Base-by-base conservation (phyloP, 1,284 basidiomycete species). In the Hypsizygus ulmarius region DNA sequence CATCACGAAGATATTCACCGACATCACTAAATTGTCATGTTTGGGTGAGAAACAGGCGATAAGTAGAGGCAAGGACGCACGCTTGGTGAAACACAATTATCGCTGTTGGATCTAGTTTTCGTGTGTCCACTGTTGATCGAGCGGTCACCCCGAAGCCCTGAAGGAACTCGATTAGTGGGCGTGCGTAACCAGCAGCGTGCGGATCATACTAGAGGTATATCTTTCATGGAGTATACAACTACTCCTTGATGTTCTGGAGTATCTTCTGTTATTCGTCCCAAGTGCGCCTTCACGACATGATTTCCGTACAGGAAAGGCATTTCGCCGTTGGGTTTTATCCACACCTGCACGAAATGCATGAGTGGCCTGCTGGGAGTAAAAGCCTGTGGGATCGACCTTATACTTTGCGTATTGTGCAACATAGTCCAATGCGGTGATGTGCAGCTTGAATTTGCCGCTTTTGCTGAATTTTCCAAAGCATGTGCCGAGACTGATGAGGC, bases 41-140 rank as follows among this genome's bases (percentile, higher is more conserved):
- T 43, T 19, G 50, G 49, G 35, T 37, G 39, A 41, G 7, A 33
- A 41, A 19, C 21, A 34, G 50, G 25, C 12, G 15, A 10, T n/a
- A 18, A 18, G 12, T 51, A 30, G 49, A n/a, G 10, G 40, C 11
- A 18, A 40, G 52, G 45, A 73, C 89, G 58, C 66, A 95, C 89
- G 97, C 90, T 77, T 99, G 97, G 66, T 99, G 97, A 72, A 99
- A 99, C 4, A 98, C 96, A 50, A 99, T 87, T 57, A 99, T 98
- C 14, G 92, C 86, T 25, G 94, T 97, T n/a, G 97, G 97, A 67
- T 99, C 96, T 40, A 98, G 71, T 78, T 99, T 99, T 57, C 95
- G 75, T 34, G 97, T 98, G 70, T 99, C 97, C 9, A 97, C 70
- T 7, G 97, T 99, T 27, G 93, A 96, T 46, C 95, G 79, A 5